Evolutionary conservation across 2,329 filamentous ascomycete species (phyloP), one percentile per base, ranked within the genome.

Genomic region (Thelonectria blattea): DNA sequence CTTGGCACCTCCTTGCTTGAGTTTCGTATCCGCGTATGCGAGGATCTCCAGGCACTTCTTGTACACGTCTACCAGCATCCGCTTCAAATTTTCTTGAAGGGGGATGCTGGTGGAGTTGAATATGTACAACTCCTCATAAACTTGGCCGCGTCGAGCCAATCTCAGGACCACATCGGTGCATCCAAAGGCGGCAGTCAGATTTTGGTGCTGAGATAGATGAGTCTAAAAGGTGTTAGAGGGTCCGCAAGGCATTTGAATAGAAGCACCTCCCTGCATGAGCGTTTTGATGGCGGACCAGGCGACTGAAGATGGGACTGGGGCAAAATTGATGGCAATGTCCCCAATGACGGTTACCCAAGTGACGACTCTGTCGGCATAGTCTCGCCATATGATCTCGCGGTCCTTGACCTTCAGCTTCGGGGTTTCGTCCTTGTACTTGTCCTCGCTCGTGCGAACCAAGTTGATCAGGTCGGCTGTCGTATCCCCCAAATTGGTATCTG

Each of bases 371-470:
- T 49, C 18, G 5, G 56, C 56, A 34, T 54, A 54, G 24, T 59
- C 56, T 37, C 51, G 49, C 56, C 45, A 59, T 45, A 53, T 39
- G 12, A 58, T 52, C 18, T 52, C 42, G 14, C 32, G 49, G 11
- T 34, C n/a, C 10, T 22, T 22, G 3, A 58, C 24, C 20, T 14
- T 49, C 32, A 58, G 22, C 47, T 51, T 58, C 14, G 43, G 42
- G 3, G 48, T 48, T 24, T 17, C 42, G 2, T 49, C 32, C n/a
- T 48, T 52, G 20, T 52, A 37, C 32, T 43, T 41, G 6, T 52
- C 43, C 41, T 58, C 56, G 8, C 49, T 32, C 3, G 12, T 24
- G 3, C 42, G 42, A n/a, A 58, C 49, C 43, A 27, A 42, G 18
- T 30, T 49, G 45, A 18, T 51, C 27, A 27, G 49, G 7, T 42